Percentiles rank a stretch among this genome's conserved stretches.
phyloP scores from a whole-genome alignment of 257 asterid species.

The Solanum paucissectum region DNA sequence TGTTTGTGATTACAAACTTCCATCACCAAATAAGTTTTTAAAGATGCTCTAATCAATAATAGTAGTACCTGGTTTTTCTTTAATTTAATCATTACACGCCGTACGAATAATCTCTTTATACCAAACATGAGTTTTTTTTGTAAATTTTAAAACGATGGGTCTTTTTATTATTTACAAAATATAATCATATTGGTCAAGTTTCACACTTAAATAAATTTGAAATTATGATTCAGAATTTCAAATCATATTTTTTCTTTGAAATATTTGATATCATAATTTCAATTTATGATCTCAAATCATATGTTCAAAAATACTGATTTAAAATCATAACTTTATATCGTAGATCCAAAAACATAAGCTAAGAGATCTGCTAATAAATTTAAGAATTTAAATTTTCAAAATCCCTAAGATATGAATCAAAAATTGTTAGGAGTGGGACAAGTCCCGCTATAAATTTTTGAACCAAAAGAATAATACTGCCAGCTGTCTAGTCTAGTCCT shows the following conservation, averaged over 20 bases:
- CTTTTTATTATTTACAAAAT: neutral
- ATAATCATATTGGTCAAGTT: no score
- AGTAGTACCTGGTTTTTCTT: neutral
- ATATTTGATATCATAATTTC: no score
- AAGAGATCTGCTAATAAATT: neutral
- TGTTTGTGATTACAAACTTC: neutral
- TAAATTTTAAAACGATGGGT: no score
- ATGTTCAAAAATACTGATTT: no score
- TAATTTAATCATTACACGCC: neutral
- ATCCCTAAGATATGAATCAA: no score
- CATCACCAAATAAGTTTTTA: neutral
- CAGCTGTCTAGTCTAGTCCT: neutral
- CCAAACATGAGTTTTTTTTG: neutral
- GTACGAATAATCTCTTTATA: neutral
- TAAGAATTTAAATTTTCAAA: neutral
- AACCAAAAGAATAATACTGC: neutral
- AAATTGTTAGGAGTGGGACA: neutral
- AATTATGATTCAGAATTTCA: no score
- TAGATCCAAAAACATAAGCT: neutral
- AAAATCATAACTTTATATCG: neutral
- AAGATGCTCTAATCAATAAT: neutral
- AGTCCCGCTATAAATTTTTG: neutral
- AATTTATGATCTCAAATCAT: no score
- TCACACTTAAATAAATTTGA: no score
- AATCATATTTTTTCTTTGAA: no score